Conservation (phyloP, 148 eudicot genomes). For the Camellia granthamiana region DNA sequence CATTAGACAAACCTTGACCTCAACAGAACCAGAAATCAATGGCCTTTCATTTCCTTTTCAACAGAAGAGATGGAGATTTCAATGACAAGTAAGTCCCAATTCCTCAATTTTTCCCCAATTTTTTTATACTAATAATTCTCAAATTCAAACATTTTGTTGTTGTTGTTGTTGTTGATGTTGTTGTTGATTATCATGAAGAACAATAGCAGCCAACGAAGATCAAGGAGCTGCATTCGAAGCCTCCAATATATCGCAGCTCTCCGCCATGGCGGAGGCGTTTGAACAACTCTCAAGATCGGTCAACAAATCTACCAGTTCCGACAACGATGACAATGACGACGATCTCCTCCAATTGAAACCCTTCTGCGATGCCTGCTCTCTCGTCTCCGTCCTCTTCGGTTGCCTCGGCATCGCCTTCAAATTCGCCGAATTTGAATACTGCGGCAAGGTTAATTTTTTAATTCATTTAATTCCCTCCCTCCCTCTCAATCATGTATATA, state of each 20-base stretch:
- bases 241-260: constrained; percentile 39
- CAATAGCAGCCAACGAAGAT: constrained; percentile 5
- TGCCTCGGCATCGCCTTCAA: constrained; percentile 89
- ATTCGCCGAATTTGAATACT: constrained; percentile 87
- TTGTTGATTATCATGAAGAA: not conserved
- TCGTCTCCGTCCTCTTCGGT: constrained; percentile 78
- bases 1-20: not conserved
- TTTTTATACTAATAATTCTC: not conserved
- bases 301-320: constrained; percentile 24
- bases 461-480: no score
- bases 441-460: constrained; percentile 52
- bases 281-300: constrained; percentile 52
- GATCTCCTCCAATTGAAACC: constrained; percentile 42
- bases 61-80: not conserved
- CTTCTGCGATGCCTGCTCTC: constrained; percentile 75
- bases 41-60: constrained; percentile 23
- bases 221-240: constrained; percentile 9
- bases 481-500: not conserved
- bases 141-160: not conserved
- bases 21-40: constrained; percentile 10
- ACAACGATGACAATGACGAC: constrained; percentile 18
- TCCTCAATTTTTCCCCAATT: not conserved
- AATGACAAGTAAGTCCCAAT: not conserved
- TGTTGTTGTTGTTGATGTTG: no score
- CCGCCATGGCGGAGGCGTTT: constrained; percentile 63